Evolutionary conservation across 1,284 basidiomycete species (phyloP), one percentile per base, ranked within the genome.

Genomic region (Leccinum fuscescens): DNA sequence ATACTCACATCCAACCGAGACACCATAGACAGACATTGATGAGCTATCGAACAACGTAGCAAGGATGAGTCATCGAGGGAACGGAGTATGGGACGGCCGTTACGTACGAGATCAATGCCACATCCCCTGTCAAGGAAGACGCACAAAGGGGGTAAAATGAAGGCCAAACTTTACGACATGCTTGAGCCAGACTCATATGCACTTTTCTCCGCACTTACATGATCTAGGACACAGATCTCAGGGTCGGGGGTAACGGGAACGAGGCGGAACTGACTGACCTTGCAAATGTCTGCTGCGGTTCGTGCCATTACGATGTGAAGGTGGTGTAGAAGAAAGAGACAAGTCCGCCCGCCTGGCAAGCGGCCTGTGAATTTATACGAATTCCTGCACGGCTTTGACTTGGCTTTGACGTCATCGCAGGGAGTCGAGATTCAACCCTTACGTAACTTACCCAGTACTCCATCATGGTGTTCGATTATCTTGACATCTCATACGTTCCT

Each of bases 121-220:
- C 89, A 92, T 22, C 90, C 91, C 61, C 86, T 80, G 75, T 93
- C 90, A 15, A 93, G 75, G 76, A 92, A 90, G 11, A 93, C 92
- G 59, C 86, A 90, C 1, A 93, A 69, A 58, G 92, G 91, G 5
- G 91, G 92, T 20, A 93, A 66, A 72, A 93, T 68, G 75, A 93
- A 80, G 62, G 90, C 90, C 62, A 86, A 69, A 62, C 90, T 81
- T 69, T 33, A 59, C 22, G 57, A 54, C 37, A 53, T 7, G 1
- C 37, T 24, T 71, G 60, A 74, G 62, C 20, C 42, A 17, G 7
- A 31, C 15, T 46, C 4, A 6, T n/a, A 29, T 3, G 7, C 1
- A 12, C 6, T 15, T 20, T 49, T 27, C 35, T 24, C 33, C 4
- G 39, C 3, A 69, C 75, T 66, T 67, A 78, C 74, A 77, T 71